Percentiles rank a stretch among this genome's conserved stretches.
Conservation (phyloP, 352 stramenopile genomes). For the Phytopythium litorale region DNA sequence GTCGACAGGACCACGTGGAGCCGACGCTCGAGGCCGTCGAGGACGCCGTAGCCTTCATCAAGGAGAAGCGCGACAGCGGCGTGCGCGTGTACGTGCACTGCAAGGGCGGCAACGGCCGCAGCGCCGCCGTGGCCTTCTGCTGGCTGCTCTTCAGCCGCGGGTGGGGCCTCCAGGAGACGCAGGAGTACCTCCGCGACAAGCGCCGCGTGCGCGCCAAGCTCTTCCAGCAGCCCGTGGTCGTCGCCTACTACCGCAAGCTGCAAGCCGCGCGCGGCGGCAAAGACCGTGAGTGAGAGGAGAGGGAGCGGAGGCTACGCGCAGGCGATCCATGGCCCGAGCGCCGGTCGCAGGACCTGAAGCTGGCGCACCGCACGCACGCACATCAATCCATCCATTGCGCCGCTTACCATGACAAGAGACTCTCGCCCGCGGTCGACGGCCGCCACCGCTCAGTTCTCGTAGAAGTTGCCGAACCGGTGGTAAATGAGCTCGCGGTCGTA, state of each 20-base stretch:
- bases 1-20: conserved; percentile 67
- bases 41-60: conserved; percentile 86
- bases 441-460: conserved; percentile 22
- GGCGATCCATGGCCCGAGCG: background rate
- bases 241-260: conserved; percentile 68
- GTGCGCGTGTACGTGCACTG: conserved; percentile 96
- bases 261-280: conserved; percentile 11
- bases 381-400: background rate
- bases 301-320: background rate
- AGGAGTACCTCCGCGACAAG: conserved; percentile 87
- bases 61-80: conserved; percentile 77
- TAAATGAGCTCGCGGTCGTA: conserved; percentile 77
- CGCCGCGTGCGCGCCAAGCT: conserved; percentile 88
- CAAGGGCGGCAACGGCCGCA: conserved; percentile 94
- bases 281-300: background rate
- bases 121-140: conserved; percentile 88
- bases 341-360: background rate
- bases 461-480: conserved; percentile 49
- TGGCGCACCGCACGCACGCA: conserved; percentile 2
- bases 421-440: background rate
- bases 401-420: background rate
- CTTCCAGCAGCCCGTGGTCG: conserved; percentile 86
- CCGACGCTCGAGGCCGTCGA: conserved; percentile 64
- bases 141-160: conserved; percentile 82
- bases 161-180: conserved; percentile 75